Evolutionary conservation across 352 stramenopile species (phyloP).

Genomic region (Globisporangium camurandrum): DNA sequence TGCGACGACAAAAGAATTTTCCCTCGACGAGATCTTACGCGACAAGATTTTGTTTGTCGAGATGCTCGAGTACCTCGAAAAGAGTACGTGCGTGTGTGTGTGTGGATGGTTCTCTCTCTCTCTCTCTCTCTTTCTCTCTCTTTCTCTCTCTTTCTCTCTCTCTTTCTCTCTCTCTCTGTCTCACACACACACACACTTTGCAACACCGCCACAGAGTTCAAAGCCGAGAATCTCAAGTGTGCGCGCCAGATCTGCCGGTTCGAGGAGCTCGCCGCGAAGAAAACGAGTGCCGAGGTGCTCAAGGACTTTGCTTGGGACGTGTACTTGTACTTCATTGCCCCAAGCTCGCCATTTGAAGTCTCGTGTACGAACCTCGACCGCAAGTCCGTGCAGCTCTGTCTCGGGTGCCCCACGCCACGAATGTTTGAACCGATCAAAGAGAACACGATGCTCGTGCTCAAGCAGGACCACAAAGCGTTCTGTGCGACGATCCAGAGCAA

Average conservation of each 20-base stretch:
- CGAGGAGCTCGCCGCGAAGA: constrained; percentile 63
- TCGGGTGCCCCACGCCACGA: constrained; percentile 66
- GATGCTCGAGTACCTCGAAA: constrained; percentile 83
- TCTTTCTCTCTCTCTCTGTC: not conserved
- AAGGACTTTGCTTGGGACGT: constrained; percentile 78
- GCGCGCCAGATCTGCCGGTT: constrained; percentile 73
- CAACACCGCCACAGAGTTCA: constrained; percentile 47
- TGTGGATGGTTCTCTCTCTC: not conserved
- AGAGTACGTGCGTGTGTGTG: constrained; percentile 35
- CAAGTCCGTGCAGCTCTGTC: constrained; percentile 74
- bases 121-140: too few relatives aligned
- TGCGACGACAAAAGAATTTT: constrained; percentile 37
- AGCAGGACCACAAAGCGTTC: constrained; percentile 81
- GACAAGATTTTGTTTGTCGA: constrained; percentile 80
- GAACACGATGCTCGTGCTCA: constrained; percentile 79
- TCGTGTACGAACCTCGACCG: constrained; percentile 79
- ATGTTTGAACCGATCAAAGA: constrained; percentile 86
- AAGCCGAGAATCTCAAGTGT: constrained; percentile 80
- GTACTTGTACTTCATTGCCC: constrained; percentile 80
- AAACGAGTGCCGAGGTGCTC: constrained; percentile 60
- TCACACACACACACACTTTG: not conserved
- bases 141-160: too few relatives aligned
- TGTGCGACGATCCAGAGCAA: constrained; percentile 62
- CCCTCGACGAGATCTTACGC: constrained; percentile 72
- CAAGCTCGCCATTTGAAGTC: constrained; percentile 65